phyloP scores from a whole-genome alignment of 495 filamentous ascomycete genomes.

The Chaetomium tenue region DNA sequence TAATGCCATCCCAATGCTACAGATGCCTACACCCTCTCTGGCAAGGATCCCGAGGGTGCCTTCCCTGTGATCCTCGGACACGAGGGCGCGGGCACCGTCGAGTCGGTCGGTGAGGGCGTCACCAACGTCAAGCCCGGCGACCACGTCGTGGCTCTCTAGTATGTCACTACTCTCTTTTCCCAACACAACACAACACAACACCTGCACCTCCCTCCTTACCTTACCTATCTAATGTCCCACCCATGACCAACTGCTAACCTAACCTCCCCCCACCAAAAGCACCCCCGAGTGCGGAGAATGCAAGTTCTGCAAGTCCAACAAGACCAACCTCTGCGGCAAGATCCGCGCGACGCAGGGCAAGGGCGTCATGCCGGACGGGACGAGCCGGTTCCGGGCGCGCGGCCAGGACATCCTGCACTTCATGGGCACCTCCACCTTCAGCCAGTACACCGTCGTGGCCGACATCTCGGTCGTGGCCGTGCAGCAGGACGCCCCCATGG shows the following conservation, averaged over 20 bases:
- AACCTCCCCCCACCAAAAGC: slow-evolving; percentile 45
- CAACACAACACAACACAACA: no score
- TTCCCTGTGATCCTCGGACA: slow-evolving; percentile 96
- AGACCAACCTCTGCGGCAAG: slow-evolving; percentile 99
- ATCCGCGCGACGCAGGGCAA: slow-evolving; percentile 94
- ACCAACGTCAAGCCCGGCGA: slow-evolving; percentile 89
- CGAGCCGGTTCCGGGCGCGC: slow-evolving; percentile 89
- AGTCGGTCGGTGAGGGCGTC: slow-evolving; percentile 94
- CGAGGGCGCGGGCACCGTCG: slow-evolving; percentile 95
- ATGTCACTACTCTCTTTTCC: slow-evolving; percentile 33
- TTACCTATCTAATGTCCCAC: no score
- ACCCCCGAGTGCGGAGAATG: slow-evolving; percentile 95
- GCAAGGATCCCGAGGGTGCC: slow-evolving; percentile 96
- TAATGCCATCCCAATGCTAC: neutral
- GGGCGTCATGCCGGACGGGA: slow-evolving; percentile 97
- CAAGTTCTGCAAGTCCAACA: slow-evolving; percentile 99
- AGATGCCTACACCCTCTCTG: slow-evolving; percentile 98
- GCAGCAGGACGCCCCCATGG: slow-evolving; percentile 86
- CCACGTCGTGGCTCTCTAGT: slow-evolving; percentile 96
- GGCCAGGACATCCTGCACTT: slow-evolving; percentile 95
- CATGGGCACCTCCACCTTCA: slow-evolving; percentile 99
- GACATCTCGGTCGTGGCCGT: slow-evolving; percentile 97
- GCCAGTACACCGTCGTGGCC: slow-evolving; percentile 96
- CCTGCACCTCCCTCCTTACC: no score
- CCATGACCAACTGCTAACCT: neutral